phyloP scores from a whole-genome alignment of 495 filamentous ascomycete genomes.

The Penicillium cinerascens region DNA sequence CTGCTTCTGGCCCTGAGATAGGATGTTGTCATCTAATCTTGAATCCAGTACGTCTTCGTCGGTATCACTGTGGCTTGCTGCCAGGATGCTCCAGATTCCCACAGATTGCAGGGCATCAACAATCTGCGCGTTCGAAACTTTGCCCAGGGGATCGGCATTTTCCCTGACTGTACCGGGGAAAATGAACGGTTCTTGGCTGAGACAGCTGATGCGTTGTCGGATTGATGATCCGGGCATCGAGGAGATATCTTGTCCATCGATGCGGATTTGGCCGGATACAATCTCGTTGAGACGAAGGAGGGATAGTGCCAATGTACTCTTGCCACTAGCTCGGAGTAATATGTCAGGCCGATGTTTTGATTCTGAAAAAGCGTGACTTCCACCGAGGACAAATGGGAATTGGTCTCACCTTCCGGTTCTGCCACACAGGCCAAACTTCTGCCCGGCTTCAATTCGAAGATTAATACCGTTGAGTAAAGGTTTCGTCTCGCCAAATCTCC shows the following conservation, averaged over 20 bases:
- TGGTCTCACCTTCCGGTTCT: constrained; percentile 33
- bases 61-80: background rate
- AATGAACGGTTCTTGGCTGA: constrained; percentile 30
- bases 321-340: constrained; percentile 42
- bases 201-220: constrained; percentile 51
- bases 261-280: constrained; percentile 46
- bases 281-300: constrained; percentile 54
- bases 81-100: constrained; percentile 13
- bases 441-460: constrained; percentile 42
- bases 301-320: constrained; percentile 56
- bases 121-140: constrained; percentile 30
- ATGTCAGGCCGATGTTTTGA: background rate
- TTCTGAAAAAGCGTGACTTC: background rate
- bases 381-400: background rate
- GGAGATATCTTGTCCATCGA: constrained; percentile 53
- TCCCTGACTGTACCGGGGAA: constrained; percentile 55
- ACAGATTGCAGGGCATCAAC: constrained; percentile 41
- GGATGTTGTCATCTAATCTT: constrained; percentile 24
- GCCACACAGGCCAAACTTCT: constrained; percentile 50
- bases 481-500: constrained; percentile 59
- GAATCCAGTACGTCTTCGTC: constrained; percentile 49
- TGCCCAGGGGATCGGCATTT: constrained; percentile 48
- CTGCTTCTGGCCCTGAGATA: constrained; percentile 57
- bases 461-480: constrained; percentile 40
- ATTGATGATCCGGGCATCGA: constrained; percentile 44